Conservation (phyloP, 768 basidiomycete species). For the Asterophora lycoperdoides region DNA sequence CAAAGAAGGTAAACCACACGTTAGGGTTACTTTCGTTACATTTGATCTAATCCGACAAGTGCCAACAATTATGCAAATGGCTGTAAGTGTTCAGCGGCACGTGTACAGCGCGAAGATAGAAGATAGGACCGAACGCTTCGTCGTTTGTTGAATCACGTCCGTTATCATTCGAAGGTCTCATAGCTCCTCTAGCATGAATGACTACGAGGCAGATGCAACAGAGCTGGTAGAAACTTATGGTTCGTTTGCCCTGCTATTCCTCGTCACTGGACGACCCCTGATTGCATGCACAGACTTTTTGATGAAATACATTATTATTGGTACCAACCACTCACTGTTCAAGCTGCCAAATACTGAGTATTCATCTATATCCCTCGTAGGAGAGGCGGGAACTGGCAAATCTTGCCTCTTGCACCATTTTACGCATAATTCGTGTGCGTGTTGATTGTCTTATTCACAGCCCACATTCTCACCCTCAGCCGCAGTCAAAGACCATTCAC, state of each 20-base stretch:
- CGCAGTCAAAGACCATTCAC: conserved; percentile 92
- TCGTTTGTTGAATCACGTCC: background rate
- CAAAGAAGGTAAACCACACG: too few relatives aligned
- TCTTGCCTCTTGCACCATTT: conserved; percentile 96
- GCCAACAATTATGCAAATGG: too few relatives aligned
- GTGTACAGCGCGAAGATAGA: background rate
- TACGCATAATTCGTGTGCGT: conserved; percentile 90
- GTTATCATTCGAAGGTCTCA: conserved; percentile 7
- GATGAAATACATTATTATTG: conserved; percentile 98
- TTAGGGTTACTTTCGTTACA: too few relatives aligned
- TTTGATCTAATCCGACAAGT: too few relatives aligned
- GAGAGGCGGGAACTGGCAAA: conserved; percentile 96
- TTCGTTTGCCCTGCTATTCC: conserved; percentile 27
- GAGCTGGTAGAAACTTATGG: conserved; percentile 95
- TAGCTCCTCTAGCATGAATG: conserved; percentile 46
- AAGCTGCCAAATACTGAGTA: background rate
- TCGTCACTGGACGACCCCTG: background rate
- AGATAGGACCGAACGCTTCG: background rate
- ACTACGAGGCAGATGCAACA: conserved; percentile 79
- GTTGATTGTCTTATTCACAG: background rate
- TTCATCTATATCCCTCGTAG: conserved; percentile 34
- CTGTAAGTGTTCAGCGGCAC: background rate
- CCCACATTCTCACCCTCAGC: conserved; percentile 4
- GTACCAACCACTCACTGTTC: conserved; percentile 36
- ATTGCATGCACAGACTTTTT: conserved; percentile 72